Evolutionary conservation across 495 filamentous ascomycete genomes (phyloP).

Genomic region (Copromyces sp.): DNA sequence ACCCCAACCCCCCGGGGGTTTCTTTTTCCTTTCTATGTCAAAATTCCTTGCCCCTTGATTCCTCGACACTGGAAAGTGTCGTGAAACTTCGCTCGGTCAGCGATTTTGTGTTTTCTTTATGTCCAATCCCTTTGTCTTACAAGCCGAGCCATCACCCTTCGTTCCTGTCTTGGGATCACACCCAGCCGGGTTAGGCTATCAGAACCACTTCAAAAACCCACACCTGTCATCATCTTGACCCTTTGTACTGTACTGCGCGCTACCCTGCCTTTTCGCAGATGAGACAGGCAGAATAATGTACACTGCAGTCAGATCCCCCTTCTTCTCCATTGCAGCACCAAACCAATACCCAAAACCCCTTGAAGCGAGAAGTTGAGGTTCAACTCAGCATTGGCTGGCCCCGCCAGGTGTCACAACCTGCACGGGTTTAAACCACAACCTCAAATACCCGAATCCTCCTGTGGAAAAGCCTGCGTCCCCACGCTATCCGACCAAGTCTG

Average conservation of each 20-base stretch:
- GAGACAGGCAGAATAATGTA: background rate
- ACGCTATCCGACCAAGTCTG: background rate
- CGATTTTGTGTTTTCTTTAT: background rate
- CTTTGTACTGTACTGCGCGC: no score
- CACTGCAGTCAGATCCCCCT: background rate
- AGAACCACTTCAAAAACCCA: no score
- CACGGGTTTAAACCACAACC: background rate
- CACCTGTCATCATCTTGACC: no score
- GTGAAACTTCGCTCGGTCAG: background rate
- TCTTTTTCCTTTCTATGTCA: background rate
- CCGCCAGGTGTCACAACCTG: background rate
- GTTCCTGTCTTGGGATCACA: no score
- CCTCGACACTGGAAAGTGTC: background rate
- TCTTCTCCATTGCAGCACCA: background rate
- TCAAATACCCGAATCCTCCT: slow-evolving; percentile 15
- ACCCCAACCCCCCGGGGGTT: background rate
- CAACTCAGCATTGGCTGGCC: background rate
- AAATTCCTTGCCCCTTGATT: background rate
- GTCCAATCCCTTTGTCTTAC: no score
- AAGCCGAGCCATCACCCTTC: no score
- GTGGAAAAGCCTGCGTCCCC: background rate
- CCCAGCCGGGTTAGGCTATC: no score
- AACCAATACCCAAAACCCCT: no score
- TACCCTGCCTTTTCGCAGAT: background rate
- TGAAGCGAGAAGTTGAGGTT: no score